These are phyloP conservation scores for Beauveria medogensis DNA, from an alignment of 2,329 filamentous ascomycete genomes.

Conservation along the genomic window DNA sequence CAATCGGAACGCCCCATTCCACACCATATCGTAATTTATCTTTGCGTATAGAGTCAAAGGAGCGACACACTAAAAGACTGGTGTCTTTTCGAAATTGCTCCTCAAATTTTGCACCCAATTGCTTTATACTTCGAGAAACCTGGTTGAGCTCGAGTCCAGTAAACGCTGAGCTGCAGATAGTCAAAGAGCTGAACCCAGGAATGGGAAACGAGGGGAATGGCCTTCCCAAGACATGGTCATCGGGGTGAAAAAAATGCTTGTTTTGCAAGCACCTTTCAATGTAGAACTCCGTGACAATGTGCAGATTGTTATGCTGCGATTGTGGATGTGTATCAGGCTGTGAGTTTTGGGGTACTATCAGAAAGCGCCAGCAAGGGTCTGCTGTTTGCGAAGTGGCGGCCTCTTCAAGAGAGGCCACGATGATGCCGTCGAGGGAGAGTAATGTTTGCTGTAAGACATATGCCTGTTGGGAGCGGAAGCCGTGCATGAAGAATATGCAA, in stretches of 20 bases:
- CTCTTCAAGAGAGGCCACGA: constrained; percentile 36
- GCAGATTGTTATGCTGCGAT: constrained; percentile 29
- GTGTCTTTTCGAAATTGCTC: constrained; percentile 64
- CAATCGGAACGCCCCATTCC: constrained; percentile 71
- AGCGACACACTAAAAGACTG: constrained; percentile 71
- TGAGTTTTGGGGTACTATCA: constrained; percentile 47
- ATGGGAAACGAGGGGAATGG: constrained; percentile 69
- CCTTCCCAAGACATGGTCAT: constrained; percentile 62
- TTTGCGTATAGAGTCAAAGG: constrained; percentile 45
- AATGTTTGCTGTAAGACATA: constrained; percentile 40
- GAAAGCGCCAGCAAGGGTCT: constrained; percentile 33
- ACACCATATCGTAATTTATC: constrained; percentile 75
- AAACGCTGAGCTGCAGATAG: constrained; percentile 76
- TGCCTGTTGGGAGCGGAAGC: constrained; percentile 47
- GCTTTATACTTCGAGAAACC: constrained; percentile 64
- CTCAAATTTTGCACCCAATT: constrained; percentile 74
- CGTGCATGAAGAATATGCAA: constrained; percentile 52
- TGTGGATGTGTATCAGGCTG: constrained; percentile 36
- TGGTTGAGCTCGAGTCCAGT: constrained; percentile 78
- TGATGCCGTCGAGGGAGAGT: constrained; percentile 37
- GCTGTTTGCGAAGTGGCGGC: constrained; percentile 23
- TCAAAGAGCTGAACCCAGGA: constrained; percentile 58
- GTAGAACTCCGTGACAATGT: constrained; percentile 81
- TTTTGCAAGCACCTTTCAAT: constrained; percentile 79
- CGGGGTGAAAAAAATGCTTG: constrained; percentile 62